These are phyloP conservation scores for Gamarada debralockiae DNA, from an alignment of 495 filamentous ascomycete genomes.

Conservation along the genomic window DNA sequence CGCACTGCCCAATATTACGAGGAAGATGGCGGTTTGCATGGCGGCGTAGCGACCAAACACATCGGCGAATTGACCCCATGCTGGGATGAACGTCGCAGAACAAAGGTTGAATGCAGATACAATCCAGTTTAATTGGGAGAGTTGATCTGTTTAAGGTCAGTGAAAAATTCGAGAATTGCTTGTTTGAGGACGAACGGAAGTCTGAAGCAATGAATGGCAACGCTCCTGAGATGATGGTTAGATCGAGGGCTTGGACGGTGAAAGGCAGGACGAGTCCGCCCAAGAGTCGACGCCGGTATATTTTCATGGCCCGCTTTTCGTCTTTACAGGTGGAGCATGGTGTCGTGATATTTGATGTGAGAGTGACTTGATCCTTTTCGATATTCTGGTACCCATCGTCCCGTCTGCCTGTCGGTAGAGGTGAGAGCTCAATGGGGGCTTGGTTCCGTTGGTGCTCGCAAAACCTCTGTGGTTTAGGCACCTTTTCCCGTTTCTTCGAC, in stretches of 20 bases:
- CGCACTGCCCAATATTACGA: conserved; percentile 47
- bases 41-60: conserved; percentile 51
- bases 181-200: conserved; percentile 39
- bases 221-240: conserved; percentile 57
- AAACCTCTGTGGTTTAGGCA: no score
- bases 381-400: no score
- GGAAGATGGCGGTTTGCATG: conserved; percentile 41
- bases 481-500: no score
- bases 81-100: conserved; percentile 58
- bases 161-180: neutral
- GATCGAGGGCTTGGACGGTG: conserved; percentile 47
- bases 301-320: conserved; percentile 6
- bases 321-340: neutral
- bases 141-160: conserved; percentile 15
- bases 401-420: no score
- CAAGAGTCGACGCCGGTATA: conserved; percentile 51
- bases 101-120: conserved; percentile 58
- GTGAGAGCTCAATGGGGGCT: no score
- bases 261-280: conserved; percentile 49
- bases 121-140: conserved; percentile 60
- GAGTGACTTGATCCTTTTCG: conserved; percentile 9
- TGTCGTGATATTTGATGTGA: conserved; percentile 35
- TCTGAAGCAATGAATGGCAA: conserved; percentile 55
- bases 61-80: conserved; percentile 56
- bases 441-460: no score